Percentiles rank a stretch among this genome's conserved stretches.
Evolutionary conservation across 306 rosid species (phyloP).

Genomic region (Acmispon strigosus): DNA sequence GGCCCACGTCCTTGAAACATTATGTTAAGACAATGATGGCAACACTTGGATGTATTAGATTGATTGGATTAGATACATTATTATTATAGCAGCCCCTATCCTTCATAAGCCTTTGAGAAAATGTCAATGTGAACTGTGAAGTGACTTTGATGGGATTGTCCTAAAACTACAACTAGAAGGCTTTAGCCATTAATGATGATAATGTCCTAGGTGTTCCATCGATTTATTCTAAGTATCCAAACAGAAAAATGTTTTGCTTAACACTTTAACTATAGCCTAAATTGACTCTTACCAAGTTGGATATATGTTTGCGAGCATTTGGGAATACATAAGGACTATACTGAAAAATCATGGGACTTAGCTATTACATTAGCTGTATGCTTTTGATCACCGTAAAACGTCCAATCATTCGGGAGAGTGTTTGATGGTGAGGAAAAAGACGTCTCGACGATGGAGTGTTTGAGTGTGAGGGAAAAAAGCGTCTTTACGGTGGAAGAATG

Average conservation of each 20-base stretch:
- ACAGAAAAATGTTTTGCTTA: not conserved
- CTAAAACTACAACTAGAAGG: constrained; percentile 23
- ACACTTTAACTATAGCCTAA: constrained; percentile 6
- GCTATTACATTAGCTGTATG: constrained; percentile 17
- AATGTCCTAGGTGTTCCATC: constrained; percentile 26
- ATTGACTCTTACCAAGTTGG: constrained; percentile 6
- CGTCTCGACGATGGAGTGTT: no score
- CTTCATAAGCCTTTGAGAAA: constrained; percentile 8
- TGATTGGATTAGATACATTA: constrained; percentile 16
- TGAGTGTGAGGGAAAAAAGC: no score
- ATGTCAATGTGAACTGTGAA: constrained; percentile 19
- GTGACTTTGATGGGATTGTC: constrained; percentile 35
- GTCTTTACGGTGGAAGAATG: no score
- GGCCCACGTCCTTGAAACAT: constrained; percentile 33
- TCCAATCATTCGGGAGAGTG: no score
- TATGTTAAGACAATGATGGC: constrained; percentile 28
- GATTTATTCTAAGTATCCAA: constrained; percentile 19
- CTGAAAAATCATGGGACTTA: constrained; percentile 13
- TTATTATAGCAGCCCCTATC: not conserved
- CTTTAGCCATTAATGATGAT: constrained; percentile 32
- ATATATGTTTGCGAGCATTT: constrained; percentile 14
- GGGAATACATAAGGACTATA: constrained; percentile 18
- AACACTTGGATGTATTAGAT: constrained; percentile 25
- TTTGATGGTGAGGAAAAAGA: no score
- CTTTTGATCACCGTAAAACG: not conserved